Evolutionary conservation across 1,284 basidiomycete genomes (phyloP).

Genomic region (Phaffia rhodozyma): DNA sequence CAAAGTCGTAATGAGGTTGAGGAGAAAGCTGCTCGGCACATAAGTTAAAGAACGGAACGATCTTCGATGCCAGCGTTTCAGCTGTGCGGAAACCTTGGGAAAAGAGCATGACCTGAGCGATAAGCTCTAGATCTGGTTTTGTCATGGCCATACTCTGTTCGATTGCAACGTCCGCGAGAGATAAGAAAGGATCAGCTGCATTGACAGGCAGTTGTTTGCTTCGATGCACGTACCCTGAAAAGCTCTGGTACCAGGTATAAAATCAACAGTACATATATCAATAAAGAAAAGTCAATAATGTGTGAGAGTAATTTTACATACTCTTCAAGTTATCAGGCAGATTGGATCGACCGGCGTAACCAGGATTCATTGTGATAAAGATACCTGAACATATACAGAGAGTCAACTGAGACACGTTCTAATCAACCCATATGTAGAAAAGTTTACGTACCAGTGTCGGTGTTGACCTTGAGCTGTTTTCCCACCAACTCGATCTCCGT

Average conservation of each 20-base stretch:
- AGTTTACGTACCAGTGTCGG: constrained; percentile 61
- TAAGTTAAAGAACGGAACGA: constrained; percentile 98
- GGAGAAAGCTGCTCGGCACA: constrained; percentile 93
- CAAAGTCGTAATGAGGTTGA: constrained; percentile 99
- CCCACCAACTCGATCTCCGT: constrained; percentile 93
- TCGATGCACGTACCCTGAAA: constrained; percentile 56
- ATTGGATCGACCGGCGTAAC: constrained; percentile 94
- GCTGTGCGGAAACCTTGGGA: constrained; percentile 98
- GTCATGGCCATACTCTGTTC: constrained; percentile 92
- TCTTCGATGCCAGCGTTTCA: constrained; percentile 87
- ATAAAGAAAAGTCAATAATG: neutral
- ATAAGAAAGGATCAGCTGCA: constrained; percentile 16
- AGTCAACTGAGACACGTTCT: constrained; percentile 5
- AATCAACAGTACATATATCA: neutral
- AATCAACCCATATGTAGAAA: constrained; percentile 3
- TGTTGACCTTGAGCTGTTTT: constrained; percentile 82
- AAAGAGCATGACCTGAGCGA: constrained; percentile 98
- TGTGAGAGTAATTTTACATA: constrained; percentile 5
- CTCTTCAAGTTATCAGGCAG: constrained; percentile 85
- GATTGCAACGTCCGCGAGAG: neutral
- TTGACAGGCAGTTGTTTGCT: neutral
- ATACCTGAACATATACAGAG: constrained; percentile 45
- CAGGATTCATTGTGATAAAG: constrained; percentile 96
- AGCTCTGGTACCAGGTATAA: constrained; percentile 46
- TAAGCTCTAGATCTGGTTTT: constrained; percentile 90